Percentiles rank a stretch among this genome's conserved stretches.
Evolutionary conservation across 2,329 filamentous ascomycete species (phyloP).

Genomic region (Amylocarpus encephaloides): DNA sequence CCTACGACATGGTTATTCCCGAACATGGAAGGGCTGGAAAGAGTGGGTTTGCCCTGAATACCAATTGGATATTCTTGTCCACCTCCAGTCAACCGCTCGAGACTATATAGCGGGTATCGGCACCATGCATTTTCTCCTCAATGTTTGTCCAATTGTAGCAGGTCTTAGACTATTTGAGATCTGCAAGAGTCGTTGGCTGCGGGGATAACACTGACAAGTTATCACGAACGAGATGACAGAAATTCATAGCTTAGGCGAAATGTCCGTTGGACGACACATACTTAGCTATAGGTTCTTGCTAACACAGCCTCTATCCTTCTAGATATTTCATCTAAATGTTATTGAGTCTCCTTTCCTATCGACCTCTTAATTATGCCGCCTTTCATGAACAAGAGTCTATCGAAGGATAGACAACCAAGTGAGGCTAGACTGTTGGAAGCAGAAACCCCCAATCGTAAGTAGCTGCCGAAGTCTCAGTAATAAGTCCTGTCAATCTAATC

Average conservation of each 20-base stretch:
- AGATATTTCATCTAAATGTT: background rate
- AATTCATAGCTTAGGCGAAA: background rate
- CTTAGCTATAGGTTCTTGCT: background rate
- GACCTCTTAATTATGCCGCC: background rate
- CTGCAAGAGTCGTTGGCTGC: constrained; percentile 1
- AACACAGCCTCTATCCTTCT: background rate
- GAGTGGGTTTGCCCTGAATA: too few relatives aligned
- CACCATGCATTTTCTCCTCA: constrained; percentile 8
- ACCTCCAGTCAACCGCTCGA: background rate
- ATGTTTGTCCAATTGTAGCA: too few relatives aligned
- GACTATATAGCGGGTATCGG: constrained; percentile 17
- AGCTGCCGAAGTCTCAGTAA: background rate
- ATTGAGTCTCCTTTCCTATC: background rate
- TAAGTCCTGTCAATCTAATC: background rate
- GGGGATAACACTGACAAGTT: constrained; percentile 4
- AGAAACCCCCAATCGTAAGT: constrained; percentile 8
- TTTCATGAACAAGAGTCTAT: background rate
- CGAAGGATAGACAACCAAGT: constrained; percentile 3
- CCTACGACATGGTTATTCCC: too few relatives aligned
- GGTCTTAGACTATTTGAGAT: background rate
- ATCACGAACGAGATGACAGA: background rate
- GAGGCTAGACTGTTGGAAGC: constrained; percentile 12
- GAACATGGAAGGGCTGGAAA: too few relatives aligned
- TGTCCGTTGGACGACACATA: background rate
- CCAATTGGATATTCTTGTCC: too few relatives aligned